Conservation (phyloP, 345 rosid genomes). For the Rhizophora apiculata region DNA sequence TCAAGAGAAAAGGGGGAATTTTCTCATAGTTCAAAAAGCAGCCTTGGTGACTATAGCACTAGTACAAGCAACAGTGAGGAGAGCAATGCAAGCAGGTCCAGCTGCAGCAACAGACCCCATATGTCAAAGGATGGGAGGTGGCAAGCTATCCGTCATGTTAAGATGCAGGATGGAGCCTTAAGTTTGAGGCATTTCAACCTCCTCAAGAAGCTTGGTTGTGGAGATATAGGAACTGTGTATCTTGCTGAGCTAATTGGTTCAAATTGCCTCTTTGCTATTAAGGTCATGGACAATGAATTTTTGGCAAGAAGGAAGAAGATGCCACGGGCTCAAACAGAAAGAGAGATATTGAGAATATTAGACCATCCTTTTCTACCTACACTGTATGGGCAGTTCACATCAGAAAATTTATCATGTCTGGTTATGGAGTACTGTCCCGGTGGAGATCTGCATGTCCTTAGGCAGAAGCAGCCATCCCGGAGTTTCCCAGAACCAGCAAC, state of each 20-base stretch:
- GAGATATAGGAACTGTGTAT: slow-evolving; percentile 97
- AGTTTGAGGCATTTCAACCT: slow-evolving; percentile 81
- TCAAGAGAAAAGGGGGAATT: slow-evolving; percentile 67
- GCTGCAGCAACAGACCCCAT: slow-evolving; percentile 89
- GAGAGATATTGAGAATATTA: slow-evolving; percentile 77
- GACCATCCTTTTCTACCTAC: slow-evolving; percentile 98
- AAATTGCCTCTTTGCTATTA: slow-evolving; percentile 77
- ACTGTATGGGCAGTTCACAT: slow-evolving; percentile 70
- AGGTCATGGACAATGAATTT: slow-evolving; percentile 94
- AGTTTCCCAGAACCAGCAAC: slow-evolving; percentile 84
- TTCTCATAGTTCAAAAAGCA: slow-evolving; percentile 85
- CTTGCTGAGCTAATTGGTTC: slow-evolving; percentile 80
- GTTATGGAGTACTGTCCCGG: slow-evolving; percentile 99
- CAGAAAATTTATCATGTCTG: slow-evolving; percentile 78
- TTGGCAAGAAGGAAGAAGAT: slow-evolving; percentile 83
- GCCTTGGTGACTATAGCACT: slow-evolving; percentile 73
- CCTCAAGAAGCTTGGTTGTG: slow-evolving; percentile 86
- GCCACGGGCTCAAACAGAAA: slow-evolving; percentile 84
- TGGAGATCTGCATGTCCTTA: slow-evolving; percentile 87
- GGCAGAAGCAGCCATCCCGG: slow-evolving; percentile 82
- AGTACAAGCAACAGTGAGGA: slow-evolving; percentile 84
- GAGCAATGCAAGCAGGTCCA: slow-evolving; percentile 75
- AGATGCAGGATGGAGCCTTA: slow-evolving; percentile 51
- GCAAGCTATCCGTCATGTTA: slow-evolving; percentile 68
- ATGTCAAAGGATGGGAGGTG: slow-evolving; percentile 89